A percentile compares a stretch with the other conserved stretches of the same genome.
Conservation (phyloP, 306 rosid species). For the Glycyrrhiza uralensis region DNA sequence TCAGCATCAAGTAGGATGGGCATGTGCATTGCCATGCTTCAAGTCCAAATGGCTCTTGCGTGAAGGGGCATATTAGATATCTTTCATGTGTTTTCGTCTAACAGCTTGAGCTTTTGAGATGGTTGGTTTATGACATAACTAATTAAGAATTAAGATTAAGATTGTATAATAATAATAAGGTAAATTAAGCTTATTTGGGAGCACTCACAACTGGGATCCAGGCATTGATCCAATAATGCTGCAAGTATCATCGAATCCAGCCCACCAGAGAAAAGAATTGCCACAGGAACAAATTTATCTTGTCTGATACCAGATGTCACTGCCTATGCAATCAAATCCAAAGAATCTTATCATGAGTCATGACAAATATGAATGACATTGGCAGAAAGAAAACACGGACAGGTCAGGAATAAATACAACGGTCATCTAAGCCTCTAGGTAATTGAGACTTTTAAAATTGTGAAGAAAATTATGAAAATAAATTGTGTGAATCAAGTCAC, state of each 20-base stretch:
- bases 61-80: neutral
- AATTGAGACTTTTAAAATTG: too few species aligned
- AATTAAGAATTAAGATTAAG: neutral
- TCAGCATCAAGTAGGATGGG: neutral
- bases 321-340: constrained; percentile 52
- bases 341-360: constrained; percentile 24
- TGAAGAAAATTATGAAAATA: too few species aligned
- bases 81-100: neutral
- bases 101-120: neutral
- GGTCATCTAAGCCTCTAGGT: neutral
- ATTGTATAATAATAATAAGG: neutral
- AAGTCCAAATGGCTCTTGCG: neutral
- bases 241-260: constrained; percentile 98
- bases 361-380: constrained; percentile 15
- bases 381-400: neutral
- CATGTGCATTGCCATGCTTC: neutral
- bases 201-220: constrained; percentile 72
- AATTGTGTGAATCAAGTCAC: too few species aligned
- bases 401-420: constrained; percentile 14
- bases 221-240: constrained; percentile 76
- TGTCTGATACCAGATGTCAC: constrained; percentile 39
- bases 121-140: neutral
- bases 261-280: constrained; percentile 94
- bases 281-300: constrained; percentile 62
- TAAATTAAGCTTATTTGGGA: constrained; percentile 20